Base-by-base conservation (phyloP, 768 basidiomycete genomes). In the Pleurotus sapidus region DNA sequence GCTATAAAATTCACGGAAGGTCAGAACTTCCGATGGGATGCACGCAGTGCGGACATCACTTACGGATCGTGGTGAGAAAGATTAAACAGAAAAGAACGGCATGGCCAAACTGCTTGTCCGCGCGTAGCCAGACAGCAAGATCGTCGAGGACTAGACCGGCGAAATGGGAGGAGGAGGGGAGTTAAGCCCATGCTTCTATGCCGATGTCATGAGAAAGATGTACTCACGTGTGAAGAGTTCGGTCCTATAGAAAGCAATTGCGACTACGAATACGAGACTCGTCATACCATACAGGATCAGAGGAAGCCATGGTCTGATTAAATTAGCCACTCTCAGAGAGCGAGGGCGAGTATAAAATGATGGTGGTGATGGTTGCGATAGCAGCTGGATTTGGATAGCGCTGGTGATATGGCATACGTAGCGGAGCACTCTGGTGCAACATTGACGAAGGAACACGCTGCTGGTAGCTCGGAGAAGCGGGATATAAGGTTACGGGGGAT, bases 11-110 rank as follows among this genome's bases (percentile, higher is more conserved):
- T 23, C 20, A 34, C 11, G 30, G 12, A 7, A 43, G 11, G 15
- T 49, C 18, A 49, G 43, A 14, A 37, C 6, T 40, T 20, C 12
- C 15, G 46, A 45, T 40, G 55, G 55, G 56, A 61, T 40, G 48
- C 48, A 42, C 39, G 49, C 27, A 55, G 20, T 30, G 24, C 9
- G 38, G 74, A 34, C 30, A 34, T 11, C 30, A 34, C 91, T 75
- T 73, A 93, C 92, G 91, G 71, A 93, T 87, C 1, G 91, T 93
- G 49, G 91, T 94, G 58, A 93, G 68, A 70, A 93, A 91, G 60
- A 94, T 93, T 67, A 93, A 83, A 63, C 73, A 77, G 69, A 91
- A 94, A 51, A 97, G 84, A 60, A 89, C 82, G 56, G 84, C 80
- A 67, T 91, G 85, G 48, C 95, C 95, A 68, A 83, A 81, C 58